Conservation (phyloP, 2,329 filamentous ascomycete species). For the Aspergillus jensenii region DNA sequence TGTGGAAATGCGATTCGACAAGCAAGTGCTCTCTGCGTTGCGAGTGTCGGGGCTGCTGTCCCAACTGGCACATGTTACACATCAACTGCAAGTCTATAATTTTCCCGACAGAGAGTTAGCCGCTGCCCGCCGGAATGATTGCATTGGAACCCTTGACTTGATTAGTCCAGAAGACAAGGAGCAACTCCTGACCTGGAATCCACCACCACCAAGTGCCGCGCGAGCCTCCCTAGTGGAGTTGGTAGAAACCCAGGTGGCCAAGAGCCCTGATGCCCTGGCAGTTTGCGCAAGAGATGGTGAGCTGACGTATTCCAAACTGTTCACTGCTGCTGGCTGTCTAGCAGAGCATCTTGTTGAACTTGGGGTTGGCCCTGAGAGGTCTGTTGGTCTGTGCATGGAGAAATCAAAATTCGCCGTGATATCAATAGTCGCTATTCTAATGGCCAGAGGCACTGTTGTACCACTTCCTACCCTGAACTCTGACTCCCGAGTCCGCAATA, state of each 20-base stretch:
- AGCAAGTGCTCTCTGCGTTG: not conserved
- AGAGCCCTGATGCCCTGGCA: too few species aligned
- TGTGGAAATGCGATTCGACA: not conserved
- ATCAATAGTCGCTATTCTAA: too few species aligned
- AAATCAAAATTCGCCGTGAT: too few species aligned
- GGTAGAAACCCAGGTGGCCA: not conserved
- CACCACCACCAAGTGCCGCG: not conserved
- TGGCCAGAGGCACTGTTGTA: not conserved
- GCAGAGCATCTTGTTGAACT: too few species aligned
- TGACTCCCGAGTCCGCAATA: not conserved
- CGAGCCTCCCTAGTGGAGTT: not conserved
- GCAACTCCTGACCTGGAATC: not conserved
- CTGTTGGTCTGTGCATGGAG: too few species aligned
- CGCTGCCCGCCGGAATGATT: not conserved
- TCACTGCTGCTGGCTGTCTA: too few species aligned
- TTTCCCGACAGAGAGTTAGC: not conserved
- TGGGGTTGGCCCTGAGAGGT: too few species aligned
- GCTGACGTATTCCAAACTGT: too few species aligned
- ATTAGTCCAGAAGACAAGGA: not conserved
- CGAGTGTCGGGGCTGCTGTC: not conserved
- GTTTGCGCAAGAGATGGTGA: too few species aligned
- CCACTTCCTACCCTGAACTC: not conserved
- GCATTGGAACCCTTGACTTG: not conserved
- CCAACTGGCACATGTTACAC: not conserved
- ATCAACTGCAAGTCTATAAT: not conserved